Conservation (phyloP, 2,329 filamentous ascomycete genomes). For the Bipolaris gigantea region DNA sequence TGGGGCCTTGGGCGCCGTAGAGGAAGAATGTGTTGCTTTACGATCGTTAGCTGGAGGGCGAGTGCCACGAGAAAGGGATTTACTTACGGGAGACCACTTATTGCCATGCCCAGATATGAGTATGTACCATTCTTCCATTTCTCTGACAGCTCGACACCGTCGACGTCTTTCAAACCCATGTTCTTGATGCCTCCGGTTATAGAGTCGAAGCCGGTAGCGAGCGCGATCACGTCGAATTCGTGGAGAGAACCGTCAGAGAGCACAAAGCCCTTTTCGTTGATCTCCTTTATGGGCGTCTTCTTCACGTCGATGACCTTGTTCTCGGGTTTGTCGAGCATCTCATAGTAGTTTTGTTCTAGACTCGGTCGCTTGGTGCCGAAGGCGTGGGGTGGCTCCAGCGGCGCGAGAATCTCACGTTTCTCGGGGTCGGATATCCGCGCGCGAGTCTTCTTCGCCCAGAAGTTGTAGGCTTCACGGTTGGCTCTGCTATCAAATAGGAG, state of each 20-base stretch:
- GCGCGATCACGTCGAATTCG: slow-evolving; percentile 50
- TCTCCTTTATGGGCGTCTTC: slow-evolving; percentile 45
- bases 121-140: slow-evolving; percentile 49
- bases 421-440: slow-evolving; percentile 48
- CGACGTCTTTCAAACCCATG: slow-evolving; percentile 43
- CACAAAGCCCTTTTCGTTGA: slow-evolving; percentile 46
- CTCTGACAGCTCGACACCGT: slow-evolving; percentile 43
- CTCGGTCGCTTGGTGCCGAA: slow-evolving; percentile 53
- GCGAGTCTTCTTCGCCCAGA: slow-evolving; percentile 51
- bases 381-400: slow-evolving; percentile 48
- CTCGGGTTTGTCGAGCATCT: slow-evolving; percentile 49
- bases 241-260: slow-evolving; percentile 46
- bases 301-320: slow-evolving; percentile 50
- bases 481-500: slow-evolving; percentile 46
- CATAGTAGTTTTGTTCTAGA: slow-evolving; percentile 53
- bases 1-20: slow-evolving; percentile 52
- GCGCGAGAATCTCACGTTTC: slow-evolving; percentile 53
- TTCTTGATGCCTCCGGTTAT: slow-evolving; percentile 50
- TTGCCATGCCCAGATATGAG: slow-evolving; percentile 49
- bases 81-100: slow-evolving; percentile 40
- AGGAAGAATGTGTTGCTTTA: slow-evolving; percentile 49
- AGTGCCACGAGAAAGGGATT: not conserved
- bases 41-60: not conserved
- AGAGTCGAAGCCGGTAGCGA: slow-evolving; percentile 52
- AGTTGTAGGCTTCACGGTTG: slow-evolving; percentile 51